Evolutionary conservation across 75 land plant genomes (phyloP).

Genomic region (Pseudotsuga menziesii): DNA sequence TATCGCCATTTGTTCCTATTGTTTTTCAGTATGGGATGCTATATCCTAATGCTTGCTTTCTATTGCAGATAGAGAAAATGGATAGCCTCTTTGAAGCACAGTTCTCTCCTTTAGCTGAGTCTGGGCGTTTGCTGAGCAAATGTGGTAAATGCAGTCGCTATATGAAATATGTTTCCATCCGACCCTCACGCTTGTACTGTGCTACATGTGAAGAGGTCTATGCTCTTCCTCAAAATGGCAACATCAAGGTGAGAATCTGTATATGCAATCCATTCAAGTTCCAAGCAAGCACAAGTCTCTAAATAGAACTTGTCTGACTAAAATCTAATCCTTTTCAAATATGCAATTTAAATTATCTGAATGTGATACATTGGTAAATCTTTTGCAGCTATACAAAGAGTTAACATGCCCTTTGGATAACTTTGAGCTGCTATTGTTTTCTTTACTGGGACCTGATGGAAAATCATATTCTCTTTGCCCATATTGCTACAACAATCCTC

Average conservation of each 20-base stretch:
- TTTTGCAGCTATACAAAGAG: constrained; percentile 89
- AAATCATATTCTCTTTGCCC: constrained; percentile 95
- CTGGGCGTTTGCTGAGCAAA: constrained; percentile 86
- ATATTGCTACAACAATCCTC: constrained; percentile 93
- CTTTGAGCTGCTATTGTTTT: constrained; percentile 83
- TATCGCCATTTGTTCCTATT: not conserved
- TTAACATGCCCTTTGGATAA: constrained; percentile 87
- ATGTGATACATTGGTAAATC: not conserved
- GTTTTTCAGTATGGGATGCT: not conserved
- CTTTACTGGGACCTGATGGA: constrained; percentile 86
- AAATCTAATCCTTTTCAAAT: too few species aligned
- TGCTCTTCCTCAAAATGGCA: constrained; percentile 82
- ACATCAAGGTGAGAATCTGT: constrained; percentile 61
- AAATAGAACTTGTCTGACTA: too few species aligned
- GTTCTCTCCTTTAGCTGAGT: constrained; percentile 88
- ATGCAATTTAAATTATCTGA: not conserved
- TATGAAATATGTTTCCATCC: constrained; percentile 87
- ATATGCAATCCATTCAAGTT: constrained; percentile 1
- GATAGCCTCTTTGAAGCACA: constrained; percentile 97
- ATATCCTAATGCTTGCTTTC: not conserved
- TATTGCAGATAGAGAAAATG: constrained; percentile 80
- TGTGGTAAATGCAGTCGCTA: constrained; percentile 95
- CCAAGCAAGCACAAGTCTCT: not conserved
- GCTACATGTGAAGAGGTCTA: constrained; percentile 93
- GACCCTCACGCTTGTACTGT: constrained; percentile 84